A percentile compares a stretch with the other conserved stretches of the same genome.
phyloP scores from a whole-genome alignment of 176 grass and related monocot species.

The Olyra latifolia region DNA sequence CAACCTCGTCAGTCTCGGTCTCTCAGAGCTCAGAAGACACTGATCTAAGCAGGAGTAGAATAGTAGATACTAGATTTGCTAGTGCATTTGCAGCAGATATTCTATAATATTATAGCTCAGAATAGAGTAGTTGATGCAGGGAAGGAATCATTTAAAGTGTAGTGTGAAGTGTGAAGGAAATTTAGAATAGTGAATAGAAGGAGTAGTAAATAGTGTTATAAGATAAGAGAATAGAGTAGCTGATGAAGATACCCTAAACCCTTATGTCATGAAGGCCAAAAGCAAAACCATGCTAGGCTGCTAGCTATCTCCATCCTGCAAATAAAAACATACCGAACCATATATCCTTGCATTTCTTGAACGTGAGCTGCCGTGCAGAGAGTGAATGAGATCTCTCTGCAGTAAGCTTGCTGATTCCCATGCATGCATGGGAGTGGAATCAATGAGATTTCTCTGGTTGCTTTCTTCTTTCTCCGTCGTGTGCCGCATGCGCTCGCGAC shows the following conservation, averaged over 20 bases:
- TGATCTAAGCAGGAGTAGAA: no score
- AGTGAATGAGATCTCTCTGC: not conserved
- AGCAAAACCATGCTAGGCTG: no score
- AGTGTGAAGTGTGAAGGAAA: no score
- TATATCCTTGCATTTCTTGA: not conserved
- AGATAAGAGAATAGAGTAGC: no score
- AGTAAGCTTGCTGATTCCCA: conserved; percentile 20
- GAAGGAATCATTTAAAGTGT: no score
- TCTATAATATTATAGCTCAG: no score
- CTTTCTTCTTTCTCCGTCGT: not conserved
- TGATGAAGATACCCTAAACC: no score
- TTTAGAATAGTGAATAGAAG: no score
- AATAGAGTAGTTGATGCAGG: no score
- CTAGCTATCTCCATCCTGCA: not conserved
- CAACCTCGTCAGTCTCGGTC: not conserved
- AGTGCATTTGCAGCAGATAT: no score
- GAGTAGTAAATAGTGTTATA: no score
- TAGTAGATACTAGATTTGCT: no score
- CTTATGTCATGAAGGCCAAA: not conserved
- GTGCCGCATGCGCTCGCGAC: not conserved
- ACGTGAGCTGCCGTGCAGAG: not conserved
- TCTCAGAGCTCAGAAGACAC: not conserved
- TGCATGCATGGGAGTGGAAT: not conserved
- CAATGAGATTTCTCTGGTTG: not conserved
- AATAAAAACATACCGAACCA: not conserved